Evolutionary conservation across 2,329 filamentous ascomycete species (phyloP), one percentile per base, ranked within the genome.

Genomic region (Botrytis galanthina): DNA sequence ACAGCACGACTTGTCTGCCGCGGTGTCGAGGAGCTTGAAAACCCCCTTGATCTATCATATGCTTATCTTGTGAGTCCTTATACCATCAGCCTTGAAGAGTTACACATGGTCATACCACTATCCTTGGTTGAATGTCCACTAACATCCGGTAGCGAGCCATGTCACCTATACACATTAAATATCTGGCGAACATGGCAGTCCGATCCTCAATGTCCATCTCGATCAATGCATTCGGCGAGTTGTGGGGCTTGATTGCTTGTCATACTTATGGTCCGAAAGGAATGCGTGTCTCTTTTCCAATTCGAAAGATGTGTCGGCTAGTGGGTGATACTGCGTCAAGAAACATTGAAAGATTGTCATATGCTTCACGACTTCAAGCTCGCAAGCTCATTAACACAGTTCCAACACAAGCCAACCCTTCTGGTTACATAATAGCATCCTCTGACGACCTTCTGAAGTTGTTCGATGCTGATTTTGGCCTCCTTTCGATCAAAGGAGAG

Each of bases 121-220:
- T 14, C 22, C 6, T 26, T 42, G 35, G 14, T 32, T 12, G 26
- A 42, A 68, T 26, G 16, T 16, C 35, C 44, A 26, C 61, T 72
- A 42, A 72, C 42, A 26, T n/a, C 10, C 18, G 5, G 16, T 72
- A 72, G 2, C 89, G 94, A 71, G 94, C 95, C 75, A 97, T 97
- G 89, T 97, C 93, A 1, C 94, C 94, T 0, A 95, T 97, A 60
- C 93, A 96, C 79, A 82, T 97, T 72, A 97, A 97, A 79, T 97
- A 97, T 78, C 85, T 97, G 4, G 87, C 84, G 9, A 94, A 97
- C 80, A 97, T 97, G 94, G 91, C 91, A 12, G 94, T 97, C 0
- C 90, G 94, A n/a, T 93, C 93, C 0, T 97, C 93, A 76, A 97
- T 97, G 94, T 97, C 94, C 0, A 94, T 97, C 75, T 97, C 94